A percentile compares a stretch with the other conserved stretches of the same genome.
Evolutionary conservation across 768 basidiomycete species (phyloP).

Genomic region (Leucosporidium creatinivorum): DNA sequence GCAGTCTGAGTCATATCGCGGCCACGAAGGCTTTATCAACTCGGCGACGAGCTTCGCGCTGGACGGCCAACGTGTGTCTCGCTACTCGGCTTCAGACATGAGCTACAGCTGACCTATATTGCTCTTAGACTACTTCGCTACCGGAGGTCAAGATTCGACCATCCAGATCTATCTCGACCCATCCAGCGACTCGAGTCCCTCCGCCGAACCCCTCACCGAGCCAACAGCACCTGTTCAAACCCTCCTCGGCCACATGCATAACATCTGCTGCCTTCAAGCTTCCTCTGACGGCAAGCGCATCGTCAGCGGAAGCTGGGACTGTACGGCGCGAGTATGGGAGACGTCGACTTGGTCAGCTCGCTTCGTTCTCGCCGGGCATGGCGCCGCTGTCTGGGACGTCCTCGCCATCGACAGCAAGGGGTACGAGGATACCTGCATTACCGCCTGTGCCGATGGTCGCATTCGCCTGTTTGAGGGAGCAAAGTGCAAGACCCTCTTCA

Average conservation of each 20-base stretch:
- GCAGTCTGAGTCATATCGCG: neutral
- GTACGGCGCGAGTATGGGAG: slow-evolving; percentile 22
- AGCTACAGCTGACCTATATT: neutral
- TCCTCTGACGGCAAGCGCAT: slow-evolving; percentile 37
- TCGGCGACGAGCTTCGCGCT: neutral
- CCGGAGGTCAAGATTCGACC: slow-evolving; percentile 78
- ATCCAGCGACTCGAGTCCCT: slow-evolving; percentile 43
- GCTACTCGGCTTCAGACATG: neutral
- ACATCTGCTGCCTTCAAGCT: slow-evolving; percentile 74
- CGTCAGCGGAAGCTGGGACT: slow-evolving; percentile 28
- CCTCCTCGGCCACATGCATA: slow-evolving; percentile 77
- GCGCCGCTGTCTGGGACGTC: slow-evolving; percentile 91
- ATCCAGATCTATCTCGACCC: slow-evolving; percentile 62
- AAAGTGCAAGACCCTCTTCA: slow-evolving; percentile 58
- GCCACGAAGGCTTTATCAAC: slow-evolving; percentile 17
- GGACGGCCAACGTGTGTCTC: neutral
- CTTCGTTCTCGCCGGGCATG: slow-evolving; percentile 70
- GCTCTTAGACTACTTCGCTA: slow-evolving; percentile 64
- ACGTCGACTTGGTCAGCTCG: slow-evolving; percentile 57
- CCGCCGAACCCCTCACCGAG: slow-evolving; percentile 52
- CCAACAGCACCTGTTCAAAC: slow-evolving; percentile 46
- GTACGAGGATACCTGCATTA: neutral
- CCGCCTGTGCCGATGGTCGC: slow-evolving; percentile 87
- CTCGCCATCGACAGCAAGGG: slow-evolving; percentile 51
- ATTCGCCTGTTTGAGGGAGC: slow-evolving; percentile 59